A percentile compares a stretch with the other conserved stretches of the same genome.
phyloP scores from a whole-genome alignment of 176 grass and related monocot genomes.

The Tillandsia leiboldiana region DNA sequence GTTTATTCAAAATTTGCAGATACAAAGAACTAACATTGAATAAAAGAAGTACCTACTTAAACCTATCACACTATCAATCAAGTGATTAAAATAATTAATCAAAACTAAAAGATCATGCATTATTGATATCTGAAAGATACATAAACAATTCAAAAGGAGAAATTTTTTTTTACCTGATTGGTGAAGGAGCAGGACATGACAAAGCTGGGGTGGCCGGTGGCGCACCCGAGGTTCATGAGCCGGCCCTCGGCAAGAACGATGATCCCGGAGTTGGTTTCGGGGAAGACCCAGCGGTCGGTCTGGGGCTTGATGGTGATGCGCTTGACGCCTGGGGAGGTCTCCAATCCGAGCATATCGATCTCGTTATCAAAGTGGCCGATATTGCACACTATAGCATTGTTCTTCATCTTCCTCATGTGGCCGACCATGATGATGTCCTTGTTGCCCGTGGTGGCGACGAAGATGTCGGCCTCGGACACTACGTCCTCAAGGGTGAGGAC shows the following conservation, averaged over 20 bases:
- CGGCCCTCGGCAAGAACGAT: slow-evolving; percentile 93
- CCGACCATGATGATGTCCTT: slow-evolving; percentile 99
- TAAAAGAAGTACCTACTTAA: too few species aligned
- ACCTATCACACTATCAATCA: too few species aligned
- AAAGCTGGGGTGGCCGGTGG: slow-evolving; percentile 94
- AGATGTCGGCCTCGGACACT: slow-evolving; percentile 71
- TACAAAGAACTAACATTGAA: too few species aligned
- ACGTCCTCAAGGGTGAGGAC: slow-evolving; percentile 85
- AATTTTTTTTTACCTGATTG: slow-evolving; percentile 56
- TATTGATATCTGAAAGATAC: too few species aligned
- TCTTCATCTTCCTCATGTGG: slow-evolving; percentile 99
- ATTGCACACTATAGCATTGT: slow-evolving; percentile 99
- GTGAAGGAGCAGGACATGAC: slow-evolving; percentile 99
- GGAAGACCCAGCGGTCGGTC: slow-evolving; percentile 96
- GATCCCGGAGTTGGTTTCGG: slow-evolving; percentile 73
- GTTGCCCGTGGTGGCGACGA: slow-evolving; percentile 90
- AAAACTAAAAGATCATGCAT: too few species aligned
- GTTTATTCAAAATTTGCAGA: too few species aligned
- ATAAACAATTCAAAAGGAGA: too few species aligned
- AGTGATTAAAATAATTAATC: too few species aligned
- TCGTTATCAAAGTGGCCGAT: slow-evolving; percentile 98
- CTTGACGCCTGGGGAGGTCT: slow-evolving; percentile 90
- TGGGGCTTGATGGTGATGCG: slow-evolving; percentile 98
- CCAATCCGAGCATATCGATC: slow-evolving; percentile 83
- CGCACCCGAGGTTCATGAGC: slow-evolving; percentile 89